Conservation (phyloP, 2,329 filamentous ascomycete species). For the Arthrobotrys sphaeroides region DNA sequence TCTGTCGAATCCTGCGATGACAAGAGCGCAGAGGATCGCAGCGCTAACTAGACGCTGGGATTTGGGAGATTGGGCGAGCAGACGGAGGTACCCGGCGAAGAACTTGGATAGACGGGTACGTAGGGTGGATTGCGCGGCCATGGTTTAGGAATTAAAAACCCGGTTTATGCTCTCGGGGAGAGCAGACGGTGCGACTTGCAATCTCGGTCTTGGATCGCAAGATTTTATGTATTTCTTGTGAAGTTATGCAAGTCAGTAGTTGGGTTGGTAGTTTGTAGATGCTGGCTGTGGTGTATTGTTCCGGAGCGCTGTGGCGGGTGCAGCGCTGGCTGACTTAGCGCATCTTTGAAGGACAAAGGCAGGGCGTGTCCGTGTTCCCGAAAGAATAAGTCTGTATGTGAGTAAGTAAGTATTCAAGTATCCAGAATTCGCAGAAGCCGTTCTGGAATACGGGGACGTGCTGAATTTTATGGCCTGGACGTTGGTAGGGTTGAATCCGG, state of each 20-base stretch:
- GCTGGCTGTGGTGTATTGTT: neutral
- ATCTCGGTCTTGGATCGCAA: neutral
- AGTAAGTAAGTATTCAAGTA: neutral
- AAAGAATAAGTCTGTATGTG: neutral
- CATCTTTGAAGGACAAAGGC: conserved; percentile 6
- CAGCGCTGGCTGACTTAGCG: conserved; percentile 1
- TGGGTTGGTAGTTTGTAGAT: neutral
- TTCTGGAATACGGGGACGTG: conserved; percentile 16
- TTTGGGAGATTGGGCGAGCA: conserved; percentile 70
- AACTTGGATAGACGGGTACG: conserved; percentile 73
- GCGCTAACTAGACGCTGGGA: conserved; percentile 80
- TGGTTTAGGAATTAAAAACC: conserved; percentile 61
- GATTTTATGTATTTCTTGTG: too few relatives aligned
- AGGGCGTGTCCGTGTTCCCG: conserved; percentile 1
- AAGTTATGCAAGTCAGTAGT: neutral
- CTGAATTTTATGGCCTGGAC: conserved; percentile 44
- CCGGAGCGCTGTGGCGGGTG: neutral
- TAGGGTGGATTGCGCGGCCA: conserved; percentile 90
- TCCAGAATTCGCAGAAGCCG: neutral
- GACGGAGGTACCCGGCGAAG: conserved; percentile 69
- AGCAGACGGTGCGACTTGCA: neutral
- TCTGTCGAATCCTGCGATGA: conserved; percentile 79
- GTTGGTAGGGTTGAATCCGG: conserved; percentile 46
- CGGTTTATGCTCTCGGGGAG: conserved; percentile 31
- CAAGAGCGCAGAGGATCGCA: conserved; percentile 78